phyloP scores from a whole-genome alignment of 345 rosid genomes.

The Sapria himalayana region DNA sequence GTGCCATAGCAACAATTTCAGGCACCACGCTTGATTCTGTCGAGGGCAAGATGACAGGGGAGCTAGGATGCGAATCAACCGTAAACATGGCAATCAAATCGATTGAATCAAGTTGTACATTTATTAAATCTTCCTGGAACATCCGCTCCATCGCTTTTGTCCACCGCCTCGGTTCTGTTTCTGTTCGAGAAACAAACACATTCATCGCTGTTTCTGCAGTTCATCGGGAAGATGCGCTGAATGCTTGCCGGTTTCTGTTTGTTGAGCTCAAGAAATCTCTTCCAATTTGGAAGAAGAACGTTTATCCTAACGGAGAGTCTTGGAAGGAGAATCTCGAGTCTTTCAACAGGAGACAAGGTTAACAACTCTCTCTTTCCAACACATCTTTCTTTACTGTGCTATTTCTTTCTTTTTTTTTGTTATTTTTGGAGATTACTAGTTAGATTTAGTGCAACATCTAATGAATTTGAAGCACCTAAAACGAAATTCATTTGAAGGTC shows the following conservation, averaged over 20 bases:
- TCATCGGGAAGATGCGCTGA: conserved; percentile 67
- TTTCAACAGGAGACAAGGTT: conserved; percentile 31
- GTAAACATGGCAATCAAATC: conserved; percentile 63
- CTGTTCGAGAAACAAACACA: conserved; percentile 72
- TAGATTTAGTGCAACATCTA: too few species aligned
- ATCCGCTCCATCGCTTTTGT: conserved; percentile 49
- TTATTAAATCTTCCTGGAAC: conserved; percentile 54
- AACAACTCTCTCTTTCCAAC: too few species aligned
- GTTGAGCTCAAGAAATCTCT: conserved; percentile 75
- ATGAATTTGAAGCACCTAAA: too few species aligned
- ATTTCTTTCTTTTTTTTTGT: too few species aligned
- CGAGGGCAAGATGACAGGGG: conserved; percentile 54
- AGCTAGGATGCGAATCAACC: conserved; percentile 72
- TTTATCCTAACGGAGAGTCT: conserved; percentile 64
- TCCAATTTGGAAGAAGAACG: conserved; percentile 92
- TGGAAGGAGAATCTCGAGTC: conserved; percentile 95
- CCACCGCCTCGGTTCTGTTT: conserved; percentile 66
- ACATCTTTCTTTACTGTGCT: too few species aligned
- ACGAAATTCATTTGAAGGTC: too few species aligned
- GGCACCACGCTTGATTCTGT: conserved; percentile 65
- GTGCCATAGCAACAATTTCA: conserved; percentile 52
- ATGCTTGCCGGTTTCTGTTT: conserved; percentile 64
- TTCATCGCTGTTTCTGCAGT: conserved; percentile 71
- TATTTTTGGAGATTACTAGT: too few species aligned
- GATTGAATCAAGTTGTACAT: conserved; percentile 32